phyloP scores from a whole-genome alignment of 192 early-diverging fungal genomes.

The Rhizophagus clarus region DNA sequence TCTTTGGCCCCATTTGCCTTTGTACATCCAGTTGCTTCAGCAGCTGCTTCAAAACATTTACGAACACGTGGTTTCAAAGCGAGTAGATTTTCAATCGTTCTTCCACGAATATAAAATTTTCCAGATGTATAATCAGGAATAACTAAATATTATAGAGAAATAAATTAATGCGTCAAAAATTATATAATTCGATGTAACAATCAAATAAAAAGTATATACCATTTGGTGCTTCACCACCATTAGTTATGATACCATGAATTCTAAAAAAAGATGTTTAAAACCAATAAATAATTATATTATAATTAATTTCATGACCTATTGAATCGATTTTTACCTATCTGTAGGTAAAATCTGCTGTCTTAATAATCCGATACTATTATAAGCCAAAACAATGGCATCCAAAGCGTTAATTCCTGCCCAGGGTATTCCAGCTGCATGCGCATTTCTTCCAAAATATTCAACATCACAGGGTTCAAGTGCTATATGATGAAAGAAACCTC shows the following conservation, averaged over 20 bases:
- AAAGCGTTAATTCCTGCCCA: too few species aligned
- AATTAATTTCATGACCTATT: too few species aligned
- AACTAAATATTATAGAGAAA: slow-evolving; percentile 36
- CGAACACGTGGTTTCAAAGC: slow-evolving; percentile 55
- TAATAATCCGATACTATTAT: too few species aligned
- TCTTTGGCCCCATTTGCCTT: slow-evolving; percentile 48
- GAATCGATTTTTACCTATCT: slow-evolving; percentile 39
- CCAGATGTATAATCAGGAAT: slow-evolving; percentile 68
- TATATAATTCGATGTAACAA: background rate
- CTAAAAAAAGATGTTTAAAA: slow-evolving; percentile 21
- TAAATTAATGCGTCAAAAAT: background rate
- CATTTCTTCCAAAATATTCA: too few species aligned
- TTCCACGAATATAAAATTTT: slow-evolving; percentile 62
- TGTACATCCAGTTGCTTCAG: slow-evolving; percentile 56
- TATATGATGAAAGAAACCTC: slow-evolving; percentile 49
- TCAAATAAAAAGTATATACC: slow-evolving; percentile 30
- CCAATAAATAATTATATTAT: background rate
- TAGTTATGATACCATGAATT: slow-evolving; percentile 75
- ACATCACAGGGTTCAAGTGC: slow-evolving; percentile 47
- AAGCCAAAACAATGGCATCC: too few species aligned
- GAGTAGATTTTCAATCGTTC: slow-evolving; percentile 46
- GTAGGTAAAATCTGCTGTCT: too few species aligned
- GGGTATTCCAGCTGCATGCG: too few species aligned
- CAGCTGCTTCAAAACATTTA: slow-evolving; percentile 63
- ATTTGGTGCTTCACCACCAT: slow-evolving; percentile 66